phyloP scores from a whole-genome alignment of 1,284 basidiomycete species.

The Ustilago shanxiensis region DNA sequence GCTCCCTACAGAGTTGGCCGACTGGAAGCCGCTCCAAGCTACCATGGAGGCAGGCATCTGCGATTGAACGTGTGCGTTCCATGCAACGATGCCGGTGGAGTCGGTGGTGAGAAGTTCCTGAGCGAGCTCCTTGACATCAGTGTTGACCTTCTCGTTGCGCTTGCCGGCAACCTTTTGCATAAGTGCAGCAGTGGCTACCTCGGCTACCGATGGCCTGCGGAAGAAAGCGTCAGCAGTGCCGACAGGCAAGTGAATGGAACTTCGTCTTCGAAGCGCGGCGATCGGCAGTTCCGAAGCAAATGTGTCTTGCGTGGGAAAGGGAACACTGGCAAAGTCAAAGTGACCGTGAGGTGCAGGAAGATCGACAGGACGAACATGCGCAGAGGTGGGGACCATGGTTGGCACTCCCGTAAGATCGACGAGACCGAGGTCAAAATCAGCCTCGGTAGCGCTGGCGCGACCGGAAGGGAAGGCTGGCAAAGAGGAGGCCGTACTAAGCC shows the following conservation, averaged over 20 bases:
- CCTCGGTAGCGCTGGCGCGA: conserved; percentile 33
- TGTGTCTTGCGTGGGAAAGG: conserved; percentile 42
- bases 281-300: conserved; percentile 38
- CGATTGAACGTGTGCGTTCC: conserved; percentile 48
- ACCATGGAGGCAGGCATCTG: conserved; percentile 27
- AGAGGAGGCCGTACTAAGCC: conserved; percentile 23
- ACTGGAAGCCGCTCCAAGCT: conserved; percentile 33
- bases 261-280: conserved; percentile 33
- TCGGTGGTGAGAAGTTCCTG: conserved; percentile 25
- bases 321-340: conserved; percentile 53
- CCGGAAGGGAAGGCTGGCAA: conserved; percentile 17
- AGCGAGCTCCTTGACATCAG: conserved; percentile 34
- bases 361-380: conserved; percentile 50
- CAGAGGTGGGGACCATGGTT: conserved; percentile 47
- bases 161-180: conserved; percentile 41
- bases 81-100: conserved; percentile 32
- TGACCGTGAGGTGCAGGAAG: conserved; percentile 50
- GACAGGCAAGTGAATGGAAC: conserved; percentile 44
- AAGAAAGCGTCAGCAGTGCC: conserved; percentile 34
- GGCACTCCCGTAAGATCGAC: conserved; percentile 31
- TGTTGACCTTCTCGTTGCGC: conserved; percentile 35
- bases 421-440: conserved; percentile 35
- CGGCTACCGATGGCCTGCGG: conserved; percentile 42
- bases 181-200: conserved; percentile 40
- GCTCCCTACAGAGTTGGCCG: background rate